Conservation (phyloP, 2,329 filamentous ascomycete species). For the Rhinocladiella similis region DNA sequence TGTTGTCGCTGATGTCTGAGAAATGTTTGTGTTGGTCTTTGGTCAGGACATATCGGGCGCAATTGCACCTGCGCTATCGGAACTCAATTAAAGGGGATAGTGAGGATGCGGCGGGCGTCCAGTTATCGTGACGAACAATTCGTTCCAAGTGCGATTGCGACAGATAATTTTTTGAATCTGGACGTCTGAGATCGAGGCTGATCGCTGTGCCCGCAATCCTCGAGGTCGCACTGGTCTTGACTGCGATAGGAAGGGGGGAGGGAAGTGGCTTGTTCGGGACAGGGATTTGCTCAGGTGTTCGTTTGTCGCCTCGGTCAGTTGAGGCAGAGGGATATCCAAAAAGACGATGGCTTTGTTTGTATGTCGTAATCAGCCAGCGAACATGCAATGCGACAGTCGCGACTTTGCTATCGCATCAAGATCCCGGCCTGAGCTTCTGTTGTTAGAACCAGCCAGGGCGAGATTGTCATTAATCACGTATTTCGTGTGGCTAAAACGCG, state of each 20-base stretch:
- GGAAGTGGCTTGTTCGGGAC: neutral
- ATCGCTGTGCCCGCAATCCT: too few relatives aligned
- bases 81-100: neutral
- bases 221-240: too few relatives aligned
- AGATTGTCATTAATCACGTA: neutral
- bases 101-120: neutral
- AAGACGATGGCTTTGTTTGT: too few relatives aligned
- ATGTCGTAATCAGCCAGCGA: too few relatives aligned
- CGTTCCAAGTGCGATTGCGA: neutral
- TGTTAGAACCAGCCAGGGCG: neutral
- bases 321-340: too few relatives aligned
- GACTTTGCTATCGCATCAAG: neutral
- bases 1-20: too few relatives aligned
- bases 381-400: neutral
- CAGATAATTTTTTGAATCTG: neutral
- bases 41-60: slow-evolving; percentile 24
- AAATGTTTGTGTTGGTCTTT: neutral
- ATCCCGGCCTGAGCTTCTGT: neutral
- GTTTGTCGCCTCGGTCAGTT: neutral
- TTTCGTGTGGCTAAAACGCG: neutral
- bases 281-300: neutral
- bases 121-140: neutral
- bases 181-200: too few relatives aligned
- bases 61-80: slow-evolving; percentile 4
- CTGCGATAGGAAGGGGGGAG: neutral